Evolutionary conservation across 345 rosid genomes (phyloP), one percentile per base, ranked within the genome.

Genomic region (Aethionema arabicum): DNA sequence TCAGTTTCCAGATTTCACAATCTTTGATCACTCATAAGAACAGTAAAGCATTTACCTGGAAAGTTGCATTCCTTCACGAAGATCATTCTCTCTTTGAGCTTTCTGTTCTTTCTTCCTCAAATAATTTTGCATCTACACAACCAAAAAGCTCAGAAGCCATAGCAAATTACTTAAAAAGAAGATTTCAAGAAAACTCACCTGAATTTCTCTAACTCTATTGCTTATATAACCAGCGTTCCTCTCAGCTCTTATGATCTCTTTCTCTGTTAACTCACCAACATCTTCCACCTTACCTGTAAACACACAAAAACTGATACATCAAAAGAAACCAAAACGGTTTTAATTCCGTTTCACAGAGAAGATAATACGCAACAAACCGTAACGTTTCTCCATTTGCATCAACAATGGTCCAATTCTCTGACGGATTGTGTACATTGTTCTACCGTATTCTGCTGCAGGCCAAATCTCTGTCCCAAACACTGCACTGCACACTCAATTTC

Each of bases 371-470:
- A 57, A 76, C 73, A 21, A 60, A 91, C 98, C 98, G 31, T 79
- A 74, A 79, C 95, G 78, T 69, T 81, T 92, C 79, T 81, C 83
- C 97, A 93, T 79, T 79, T 69, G 82, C 96, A 90, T 90, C 60
- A 85, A 80, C 59, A 93, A 81, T 0, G 97, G 97, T 59, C 99
- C 99, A 42, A 93, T 79, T 69, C 97, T 78, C 63, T 90, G 97
- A 31, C 95, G 88, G 32, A 93, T 87, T 48, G 99, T 87, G 73
- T 93, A 90, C 97, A 93, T 93, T 52, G 99, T 93, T 78, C 96
- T 81, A 39, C 99, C 97, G 68, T 93, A 93, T 61, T 90, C 97
- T 11, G 97, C 97, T 8, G 99, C 95, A 57, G 99, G 97, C 99
- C 97, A 93, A 43, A 93, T 85, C 77, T 93, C 97, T 14, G 91